A percentile compares a stretch with the other conserved stretches of the same genome.
Conservation (phyloP, 2,329 filamentous ascomycete species). For the Aspergillus phoenicis region DNA sequence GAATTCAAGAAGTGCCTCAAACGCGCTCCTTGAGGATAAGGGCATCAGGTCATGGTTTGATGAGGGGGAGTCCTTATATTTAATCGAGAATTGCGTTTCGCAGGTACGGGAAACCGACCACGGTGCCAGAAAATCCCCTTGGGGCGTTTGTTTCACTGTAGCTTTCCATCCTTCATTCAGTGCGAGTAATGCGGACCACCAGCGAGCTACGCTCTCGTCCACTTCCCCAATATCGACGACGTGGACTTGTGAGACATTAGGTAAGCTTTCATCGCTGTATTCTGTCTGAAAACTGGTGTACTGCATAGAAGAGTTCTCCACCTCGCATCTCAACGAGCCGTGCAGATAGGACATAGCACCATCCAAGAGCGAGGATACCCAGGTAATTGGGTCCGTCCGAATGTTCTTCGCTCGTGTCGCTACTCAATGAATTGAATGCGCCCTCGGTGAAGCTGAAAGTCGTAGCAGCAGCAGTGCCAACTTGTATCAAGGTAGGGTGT, state of each 20-base stretch:
- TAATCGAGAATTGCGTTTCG: background rate
- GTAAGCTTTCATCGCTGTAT: background rate
- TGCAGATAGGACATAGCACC: slow-evolving; percentile 22
- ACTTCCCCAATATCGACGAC: slow-evolving; percentile 19
- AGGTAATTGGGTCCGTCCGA: slow-evolving; percentile 12
- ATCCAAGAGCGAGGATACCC: slow-evolving; percentile 17
- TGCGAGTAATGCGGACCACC: slow-evolving; percentile 25
- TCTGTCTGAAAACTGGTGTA: background rate
- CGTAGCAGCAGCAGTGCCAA: slow-evolving; percentile 1
- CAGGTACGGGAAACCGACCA: slow-evolving; percentile 16
- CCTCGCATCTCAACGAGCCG: slow-evolving; percentile 19
- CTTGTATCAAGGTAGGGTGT: no score
- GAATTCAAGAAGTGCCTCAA: slow-evolving; percentile 18
- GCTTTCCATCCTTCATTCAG: slow-evolving; percentile 19
- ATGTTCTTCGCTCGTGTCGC: slow-evolving; percentile 5
- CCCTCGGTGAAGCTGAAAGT: slow-evolving; percentile 10
- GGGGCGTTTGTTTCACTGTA: slow-evolving; percentile 6
- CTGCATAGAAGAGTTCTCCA: slow-evolving; percentile 10
- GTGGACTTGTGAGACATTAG: background rate
- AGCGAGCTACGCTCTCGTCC: slow-evolving; percentile 13
- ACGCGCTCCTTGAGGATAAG: slow-evolving; percentile 12
- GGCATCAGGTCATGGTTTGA: background rate
- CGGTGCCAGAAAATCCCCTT: slow-evolving; percentile 14
- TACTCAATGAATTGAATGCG: slow-evolving; percentile 11
- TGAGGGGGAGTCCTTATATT: background rate